Percentiles rank a stretch among this genome's conserved stretches.
These are phyloP conservation scores for Ceratocystis cubensis DNA, from an alignment of 2,329 filamentous ascomycete genomes.

Conservation along the genomic window DNA sequence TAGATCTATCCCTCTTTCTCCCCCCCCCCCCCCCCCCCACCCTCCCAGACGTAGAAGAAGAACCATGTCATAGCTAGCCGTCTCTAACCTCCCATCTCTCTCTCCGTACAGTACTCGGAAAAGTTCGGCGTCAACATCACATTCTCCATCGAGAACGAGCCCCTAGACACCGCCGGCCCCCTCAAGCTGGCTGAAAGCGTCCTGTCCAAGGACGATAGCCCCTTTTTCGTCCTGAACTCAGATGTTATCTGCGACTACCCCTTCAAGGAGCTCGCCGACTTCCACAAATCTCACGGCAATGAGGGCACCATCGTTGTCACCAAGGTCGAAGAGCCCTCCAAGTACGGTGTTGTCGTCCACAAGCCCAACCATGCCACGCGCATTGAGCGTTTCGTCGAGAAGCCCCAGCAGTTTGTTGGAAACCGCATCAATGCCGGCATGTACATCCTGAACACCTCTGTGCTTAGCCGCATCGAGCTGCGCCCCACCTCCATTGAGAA, in stretches of 20 bases:
- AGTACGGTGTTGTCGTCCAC: constrained; percentile 97
- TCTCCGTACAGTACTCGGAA: constrained; percentile 58
- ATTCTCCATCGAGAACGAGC: constrained; percentile 93
- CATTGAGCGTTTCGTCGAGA: constrained; percentile 98
- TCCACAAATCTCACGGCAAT: constrained; percentile 85
- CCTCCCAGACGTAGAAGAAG: no score
- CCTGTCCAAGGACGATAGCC: constrained; percentile 80
- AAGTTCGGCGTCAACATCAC: constrained; percentile 90
- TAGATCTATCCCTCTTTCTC: not conserved
- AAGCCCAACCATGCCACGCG: constrained; percentile 80
- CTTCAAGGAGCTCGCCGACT: constrained; percentile 76
- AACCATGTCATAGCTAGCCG: constrained; percentile 15
- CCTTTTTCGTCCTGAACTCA: constrained; percentile 97
- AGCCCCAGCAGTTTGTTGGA: constrained; percentile 95
- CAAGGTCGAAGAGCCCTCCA: constrained; percentile 97
- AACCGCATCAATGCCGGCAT: constrained; percentile 98
- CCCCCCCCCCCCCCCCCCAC: no score
- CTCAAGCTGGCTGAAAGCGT: constrained; percentile 90
- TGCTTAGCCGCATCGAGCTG: constrained; percentile 84
- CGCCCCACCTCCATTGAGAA: constrained; percentile 96
- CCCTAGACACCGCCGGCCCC: constrained; percentile 85
- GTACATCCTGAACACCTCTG: constrained; percentile 90
- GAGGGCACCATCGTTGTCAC: constrained; percentile 98
- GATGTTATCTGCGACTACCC: constrained; percentile 98
- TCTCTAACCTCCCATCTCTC: not conserved